Evolutionary conservation across 2,329 filamentous ascomycete species (phyloP).

Genomic region (Botrytis sinoallii): DNA sequence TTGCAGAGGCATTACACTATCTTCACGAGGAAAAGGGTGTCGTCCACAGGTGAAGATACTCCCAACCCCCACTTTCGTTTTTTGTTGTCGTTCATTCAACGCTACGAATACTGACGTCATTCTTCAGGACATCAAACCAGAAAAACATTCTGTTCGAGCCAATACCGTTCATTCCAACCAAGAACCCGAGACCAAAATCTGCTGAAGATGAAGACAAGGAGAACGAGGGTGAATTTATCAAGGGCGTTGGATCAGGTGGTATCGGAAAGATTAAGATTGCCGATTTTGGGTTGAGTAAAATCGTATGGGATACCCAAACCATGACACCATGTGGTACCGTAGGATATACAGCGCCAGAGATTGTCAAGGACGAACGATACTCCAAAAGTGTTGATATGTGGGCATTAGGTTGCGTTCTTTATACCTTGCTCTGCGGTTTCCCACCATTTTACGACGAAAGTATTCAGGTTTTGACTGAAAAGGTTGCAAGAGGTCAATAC

Average conservation of each 20-base stretch:
- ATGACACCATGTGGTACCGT: constrained; percentile 99
- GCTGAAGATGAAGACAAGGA: constrained; percentile 96
- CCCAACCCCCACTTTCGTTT: neutral
- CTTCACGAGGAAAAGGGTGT: constrained; percentile 92
- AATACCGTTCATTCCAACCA: constrained; percentile 75
- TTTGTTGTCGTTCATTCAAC: constrained; percentile 5
- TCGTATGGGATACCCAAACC: constrained; percentile 96
- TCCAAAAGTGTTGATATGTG: constrained; percentile 99
- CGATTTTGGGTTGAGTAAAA: constrained; percentile 95
- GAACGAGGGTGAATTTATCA: constrained; percentile 90
- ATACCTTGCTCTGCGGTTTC: constrained; percentile 95
- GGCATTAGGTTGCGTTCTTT: constrained; percentile 94
- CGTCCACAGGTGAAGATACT: constrained; percentile 78
- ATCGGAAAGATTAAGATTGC: constrained; percentile 97
- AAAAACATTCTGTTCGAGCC: constrained; percentile 93
- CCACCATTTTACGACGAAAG: constrained; percentile 98
- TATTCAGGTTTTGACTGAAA: constrained; percentile 94
- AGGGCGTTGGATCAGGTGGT: constrained; percentile 77
- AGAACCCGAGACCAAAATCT: constrained; percentile 72
- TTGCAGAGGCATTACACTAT: constrained; percentile 91
- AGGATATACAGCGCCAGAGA: constrained; percentile 96
- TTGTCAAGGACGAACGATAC: constrained; percentile 97
- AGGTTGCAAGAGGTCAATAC: constrained; percentile 94
- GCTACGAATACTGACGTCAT: constrained; percentile 38
- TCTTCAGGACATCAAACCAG: constrained; percentile 94